A percentile compares a stretch with the other conserved stretches of the same genome.
These are phyloP conservation scores for Oryza australiensis DNA, from an alignment of 176 grass and related monocot species.

Conservation along the genomic window DNA sequence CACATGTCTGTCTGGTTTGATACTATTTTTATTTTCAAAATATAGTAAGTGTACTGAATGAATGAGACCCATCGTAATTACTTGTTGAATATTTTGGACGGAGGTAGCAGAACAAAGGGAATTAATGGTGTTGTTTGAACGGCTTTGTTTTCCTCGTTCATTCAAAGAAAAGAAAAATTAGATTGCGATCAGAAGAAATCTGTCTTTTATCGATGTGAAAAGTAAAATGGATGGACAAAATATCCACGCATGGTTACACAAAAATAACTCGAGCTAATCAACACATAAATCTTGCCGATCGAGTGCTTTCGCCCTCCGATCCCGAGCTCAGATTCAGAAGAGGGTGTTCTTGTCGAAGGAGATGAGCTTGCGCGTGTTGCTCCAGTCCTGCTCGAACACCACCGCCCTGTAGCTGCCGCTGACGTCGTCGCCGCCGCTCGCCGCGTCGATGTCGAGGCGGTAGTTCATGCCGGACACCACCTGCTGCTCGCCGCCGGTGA, in stretches of 20 bases:
- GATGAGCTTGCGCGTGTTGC: slow-evolving; percentile 34
- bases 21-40: too few relatives aligned
- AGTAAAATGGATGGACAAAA: too few relatives aligned
- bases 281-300: too few relatives aligned
- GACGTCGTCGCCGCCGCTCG: neutral
- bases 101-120: too few relatives aligned
- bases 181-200: neutral
- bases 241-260: neutral
- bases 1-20: too few relatives aligned
- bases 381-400: slow-evolving; percentile 49
- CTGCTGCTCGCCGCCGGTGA: slow-evolving; percentile 10
- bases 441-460: slow-evolving; percentile 22
- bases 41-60: too few relatives aligned
- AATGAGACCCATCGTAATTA: too few relatives aligned
- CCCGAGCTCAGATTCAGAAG: neutral
- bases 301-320: neutral
- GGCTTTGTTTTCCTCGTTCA: too few relatives aligned
- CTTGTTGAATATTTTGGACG: too few relatives aligned
- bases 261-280: neutral
- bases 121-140: too few relatives aligned
- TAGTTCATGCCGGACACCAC: slow-evolving; percentile 44
- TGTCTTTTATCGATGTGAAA: neutral
- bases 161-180: too few relatives aligned
- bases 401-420: slow-evolving; percentile 27
- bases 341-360: slow-evolving; percentile 23